Percentiles rank a stretch among this genome's conserved stretches.
Evolutionary conservation across 2,329 filamentous ascomycete genomes (phyloP).

Genomic region (Trichoderma sp.): DNA sequence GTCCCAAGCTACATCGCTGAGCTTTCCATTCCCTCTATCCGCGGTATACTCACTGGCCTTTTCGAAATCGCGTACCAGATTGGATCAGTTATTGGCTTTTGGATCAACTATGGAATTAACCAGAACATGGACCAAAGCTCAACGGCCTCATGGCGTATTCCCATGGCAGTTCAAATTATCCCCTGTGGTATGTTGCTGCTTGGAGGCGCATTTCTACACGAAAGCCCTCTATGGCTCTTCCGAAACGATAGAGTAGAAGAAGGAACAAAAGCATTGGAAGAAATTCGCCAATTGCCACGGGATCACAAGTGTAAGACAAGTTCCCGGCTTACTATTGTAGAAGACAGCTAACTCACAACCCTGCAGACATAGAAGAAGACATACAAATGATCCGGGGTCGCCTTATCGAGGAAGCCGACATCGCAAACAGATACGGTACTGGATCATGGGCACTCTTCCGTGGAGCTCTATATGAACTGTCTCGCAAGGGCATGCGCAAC

Average conservation of each 20-base stretch:
- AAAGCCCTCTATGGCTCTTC: slow-evolving; percentile 45
- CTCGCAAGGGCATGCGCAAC: slow-evolving; percentile 45
- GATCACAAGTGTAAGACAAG: slow-evolving; percentile 37
- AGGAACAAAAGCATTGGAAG: slow-evolving; percentile 37
- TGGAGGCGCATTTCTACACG: slow-evolving; percentile 49
- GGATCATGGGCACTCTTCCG: slow-evolving; percentile 34
- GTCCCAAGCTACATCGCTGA: slow-evolving; percentile 67
- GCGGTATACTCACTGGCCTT: slow-evolving; percentile 59
- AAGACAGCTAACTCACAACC: neutral
- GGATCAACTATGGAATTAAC: slow-evolving; percentile 50
- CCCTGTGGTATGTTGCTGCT: slow-evolving; percentile 47
- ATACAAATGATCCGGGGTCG: slow-evolving; percentile 47
- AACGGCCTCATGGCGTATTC: slow-evolving; percentile 49
- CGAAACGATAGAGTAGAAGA: slow-evolving; percentile 38
- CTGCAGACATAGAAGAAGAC: slow-evolving; percentile 48
- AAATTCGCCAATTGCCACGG: slow-evolving; percentile 47
- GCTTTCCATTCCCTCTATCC: slow-evolving; percentile 58
- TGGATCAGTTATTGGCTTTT: slow-evolving; percentile 54
- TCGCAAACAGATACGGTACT: slow-evolving; percentile 38
- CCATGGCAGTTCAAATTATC: slow-evolving; percentile 50
- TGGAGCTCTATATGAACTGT: slow-evolving; percentile 34
- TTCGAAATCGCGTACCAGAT: slow-evolving; percentile 57
- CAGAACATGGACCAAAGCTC: slow-evolving; percentile 40
- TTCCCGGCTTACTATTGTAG: fast-evolving
- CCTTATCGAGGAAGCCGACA: slow-evolving; percentile 38